phyloP scores from a whole-genome alignment of 169 alveolate species.

The Amoebophrya sp. region DNA sequence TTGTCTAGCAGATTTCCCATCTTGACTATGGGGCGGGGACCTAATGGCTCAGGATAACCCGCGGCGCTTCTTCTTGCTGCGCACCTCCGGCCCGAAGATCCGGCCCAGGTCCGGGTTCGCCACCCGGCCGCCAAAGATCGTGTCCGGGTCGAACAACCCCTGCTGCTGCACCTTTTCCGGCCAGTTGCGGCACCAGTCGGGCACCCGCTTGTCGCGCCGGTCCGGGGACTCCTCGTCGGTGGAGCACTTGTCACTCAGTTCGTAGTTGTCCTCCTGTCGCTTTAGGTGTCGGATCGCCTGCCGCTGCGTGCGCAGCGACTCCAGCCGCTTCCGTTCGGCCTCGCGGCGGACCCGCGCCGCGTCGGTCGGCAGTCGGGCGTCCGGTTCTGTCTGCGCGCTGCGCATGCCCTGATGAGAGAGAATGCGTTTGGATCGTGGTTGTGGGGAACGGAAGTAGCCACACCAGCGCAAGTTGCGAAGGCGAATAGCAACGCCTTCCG shows the following conservation, averaged over 20 bases:
- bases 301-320: background rate
- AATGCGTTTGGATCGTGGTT: too few species aligned
- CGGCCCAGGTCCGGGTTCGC: background rate
- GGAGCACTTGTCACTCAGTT: background rate
- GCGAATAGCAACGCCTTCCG: too few species aligned
- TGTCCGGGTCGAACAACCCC: background rate
- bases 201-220: background rate
- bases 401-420: too few species aligned
- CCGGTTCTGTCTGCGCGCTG: too few species aligned
- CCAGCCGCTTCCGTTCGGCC: background rate
- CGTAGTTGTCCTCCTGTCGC: background rate
- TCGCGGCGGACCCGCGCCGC: background rate
- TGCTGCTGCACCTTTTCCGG: background rate
- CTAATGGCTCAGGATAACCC: too few species aligned
- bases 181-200: slow-evolving; percentile 25
- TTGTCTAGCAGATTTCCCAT: too few species aligned
- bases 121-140: background rate
- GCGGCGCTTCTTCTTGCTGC: background rate
- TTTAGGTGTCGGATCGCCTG: background rate
- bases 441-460: too few species aligned
- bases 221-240: slow-evolving; percentile 6
- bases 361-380: background rate
- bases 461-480: too few species aligned
- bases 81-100: background rate
- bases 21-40: too few species aligned